phyloP scores from a whole-genome alignment of 108 stramenopile species.

The Phaeodactylum tricornutum region DNA sequence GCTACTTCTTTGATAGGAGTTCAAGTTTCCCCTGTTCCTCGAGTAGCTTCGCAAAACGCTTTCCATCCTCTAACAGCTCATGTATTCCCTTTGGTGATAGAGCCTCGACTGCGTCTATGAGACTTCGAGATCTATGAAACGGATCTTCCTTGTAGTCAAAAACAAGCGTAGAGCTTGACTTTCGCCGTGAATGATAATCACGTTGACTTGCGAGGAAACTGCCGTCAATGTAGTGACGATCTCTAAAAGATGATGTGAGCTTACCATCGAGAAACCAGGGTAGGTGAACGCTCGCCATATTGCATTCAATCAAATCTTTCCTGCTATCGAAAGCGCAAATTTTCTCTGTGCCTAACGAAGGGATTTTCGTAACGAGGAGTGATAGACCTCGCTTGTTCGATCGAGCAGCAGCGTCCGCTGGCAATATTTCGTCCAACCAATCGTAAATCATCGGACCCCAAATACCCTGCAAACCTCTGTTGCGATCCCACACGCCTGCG shows the following conservation, averaged over 20 bases:
- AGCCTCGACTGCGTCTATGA: conserved; percentile 46
- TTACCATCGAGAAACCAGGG: conserved; percentile 86
- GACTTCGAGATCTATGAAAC: conserved; percentile 17
- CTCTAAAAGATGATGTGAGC: conserved; percentile 40
- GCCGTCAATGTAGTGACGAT: conserved; percentile 58
- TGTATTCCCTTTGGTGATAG: conserved; percentile 53
- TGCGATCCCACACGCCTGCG: conserved; percentile 78
- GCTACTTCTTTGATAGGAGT: conserved; percentile 12
- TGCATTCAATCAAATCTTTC: conserved; percentile 69
- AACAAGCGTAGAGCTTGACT: conserved; percentile 14
- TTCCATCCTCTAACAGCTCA: conserved; percentile 59
- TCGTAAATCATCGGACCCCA: conserved; percentile 79
- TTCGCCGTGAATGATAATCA: conserved; percentile 39
- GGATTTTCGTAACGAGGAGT: conserved; percentile 55
- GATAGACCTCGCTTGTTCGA: conserved; percentile 22
- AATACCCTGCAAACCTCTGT: conserved; percentile 71
- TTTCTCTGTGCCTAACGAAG: conserved; percentile 47
- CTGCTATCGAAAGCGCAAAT: conserved; percentile 49
- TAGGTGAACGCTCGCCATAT: conserved; percentile 88
- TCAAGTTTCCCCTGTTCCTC: conserved; percentile 45
- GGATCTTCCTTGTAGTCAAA: conserved; percentile 68
- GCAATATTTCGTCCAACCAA: conserved; percentile 76
- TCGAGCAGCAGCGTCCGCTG: conserved; percentile 22
- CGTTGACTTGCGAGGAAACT: conserved; percentile 47
- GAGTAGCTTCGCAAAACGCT: conserved; percentile 43